Evolutionary conservation across 306 rosid species (phyloP).

Genomic region (Vicia villosa): DNA sequence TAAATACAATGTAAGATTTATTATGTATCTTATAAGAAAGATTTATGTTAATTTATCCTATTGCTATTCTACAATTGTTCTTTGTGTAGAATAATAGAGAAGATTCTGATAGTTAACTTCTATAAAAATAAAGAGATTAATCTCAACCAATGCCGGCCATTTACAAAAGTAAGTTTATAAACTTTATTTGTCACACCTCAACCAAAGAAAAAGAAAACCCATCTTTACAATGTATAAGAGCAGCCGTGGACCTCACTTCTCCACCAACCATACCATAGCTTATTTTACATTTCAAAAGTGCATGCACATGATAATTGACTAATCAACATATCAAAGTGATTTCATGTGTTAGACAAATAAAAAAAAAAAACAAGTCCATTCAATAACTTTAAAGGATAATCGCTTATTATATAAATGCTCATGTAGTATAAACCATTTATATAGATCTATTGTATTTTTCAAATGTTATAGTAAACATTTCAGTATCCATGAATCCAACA

Average conservation of each 20-base stretch:
- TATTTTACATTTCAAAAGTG: constrained; percentile 20
- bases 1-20: too few species aligned
- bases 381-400: too few species aligned
- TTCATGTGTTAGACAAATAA: constrained; percentile 8
- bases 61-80: too few species aligned
- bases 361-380: constrained; percentile 30
- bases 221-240: constrained; percentile 29
- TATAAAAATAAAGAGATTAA: too few species aligned
- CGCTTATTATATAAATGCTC: neutral
- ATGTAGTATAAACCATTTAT: too few species aligned
- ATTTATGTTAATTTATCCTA: too few species aligned
- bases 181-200: constrained; percentile 50
- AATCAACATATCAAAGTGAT: constrained; percentile 12
- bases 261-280: constrained; percentile 60
- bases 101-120: too few species aligned
- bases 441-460: constrained; percentile 49
- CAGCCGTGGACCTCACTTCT: constrained; percentile 61
- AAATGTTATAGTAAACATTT: constrained; percentile 51
- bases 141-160: too few species aligned
- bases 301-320: constrained; percentile 36
- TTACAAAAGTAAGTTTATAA: neutral
- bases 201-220: constrained; percentile 48
- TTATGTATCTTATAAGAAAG: too few species aligned
- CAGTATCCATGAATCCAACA: constrained; percentile 59
- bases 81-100: too few species aligned